A percentile compares a stretch with the other conserved stretches of the same genome.
These are phyloP conservation scores for Kwoniella sp. DNA, from an alignment of 768 basidiomycete genomes.

Conservation along the genomic window DNA sequence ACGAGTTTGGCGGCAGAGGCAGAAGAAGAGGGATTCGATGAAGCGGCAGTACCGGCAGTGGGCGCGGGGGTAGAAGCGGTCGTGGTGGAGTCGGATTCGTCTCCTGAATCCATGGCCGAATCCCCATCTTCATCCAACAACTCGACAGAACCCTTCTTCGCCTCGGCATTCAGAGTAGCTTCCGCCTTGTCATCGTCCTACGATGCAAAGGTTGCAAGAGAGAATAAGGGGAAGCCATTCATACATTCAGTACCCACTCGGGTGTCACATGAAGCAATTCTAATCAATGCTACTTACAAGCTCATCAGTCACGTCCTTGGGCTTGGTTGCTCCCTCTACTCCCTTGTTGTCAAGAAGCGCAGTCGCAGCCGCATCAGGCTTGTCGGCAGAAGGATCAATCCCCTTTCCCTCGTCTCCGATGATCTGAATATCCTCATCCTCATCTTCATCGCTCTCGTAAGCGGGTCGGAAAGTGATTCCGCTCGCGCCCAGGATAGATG, in stretches of 20 bases:
- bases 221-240: neutral
- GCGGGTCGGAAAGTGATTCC: slow-evolving; percentile 71
- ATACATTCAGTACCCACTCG: neutral
- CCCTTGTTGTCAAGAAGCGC: slow-evolving; percentile 33
- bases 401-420: slow-evolving; percentile 59
- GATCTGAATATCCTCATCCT: slow-evolving; percentile 62
- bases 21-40: slow-evolving; percentile 31
- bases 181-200: slow-evolving; percentile 20
- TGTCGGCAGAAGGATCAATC: slow-evolving; percentile 39
- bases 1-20: slow-evolving; percentile 5
- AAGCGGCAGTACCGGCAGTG: slow-evolving; percentile 1
- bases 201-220: neutral
- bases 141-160: slow-evolving; percentile 35
- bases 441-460: slow-evolving; percentile 61
- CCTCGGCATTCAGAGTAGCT: slow-evolving; percentile 16
- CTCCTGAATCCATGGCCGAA: slow-evolving; percentile 48
- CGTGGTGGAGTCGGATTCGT: slow-evolving; percentile 42
- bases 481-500: slow-evolving; percentile 64
- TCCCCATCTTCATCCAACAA: slow-evolving; percentile 50
- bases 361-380: slow-evolving; percentile 7
- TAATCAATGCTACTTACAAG: slow-evolving; percentile 27
- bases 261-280: neutral
- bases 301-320: slow-evolving; percentile 35
- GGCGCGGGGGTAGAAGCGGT: slow-evolving; percentile 1
- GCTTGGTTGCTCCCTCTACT: slow-evolving; percentile 31